phyloP scores from a whole-genome alignment of 805 yeast species.

The Candida silvicultrix region DNA sequence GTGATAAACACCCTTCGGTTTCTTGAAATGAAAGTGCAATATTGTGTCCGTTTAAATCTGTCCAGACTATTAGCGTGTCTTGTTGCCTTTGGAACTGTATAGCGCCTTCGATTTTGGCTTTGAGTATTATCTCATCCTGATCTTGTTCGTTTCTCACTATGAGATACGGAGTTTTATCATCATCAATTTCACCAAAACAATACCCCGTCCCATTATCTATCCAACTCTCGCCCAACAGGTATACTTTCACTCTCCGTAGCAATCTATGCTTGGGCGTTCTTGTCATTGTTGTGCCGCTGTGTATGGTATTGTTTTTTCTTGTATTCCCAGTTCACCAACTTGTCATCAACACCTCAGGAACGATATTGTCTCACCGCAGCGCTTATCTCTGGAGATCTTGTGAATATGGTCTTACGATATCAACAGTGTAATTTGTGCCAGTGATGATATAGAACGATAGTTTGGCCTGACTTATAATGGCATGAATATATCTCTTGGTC shows the following conservation, averaged over 20 bases:
- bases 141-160: conserved; percentile 69
- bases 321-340: too few relatives aligned
- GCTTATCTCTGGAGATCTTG: too few relatives aligned
- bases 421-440: too few relatives aligned
- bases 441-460: too few relatives aligned
- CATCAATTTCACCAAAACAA: conserved; percentile 61
- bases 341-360: too few relatives aligned
- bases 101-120: conserved; percentile 62
- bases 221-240: conserved; percentile 80
- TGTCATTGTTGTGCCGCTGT: background rate
- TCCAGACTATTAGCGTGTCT: conserved; percentile 93
- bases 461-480: too few relatives aligned
- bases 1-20: conserved; percentile 75
- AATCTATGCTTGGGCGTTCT: conserved; percentile 2
- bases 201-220: conserved; percentile 89
- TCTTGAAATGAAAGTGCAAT: conserved; percentile 91
- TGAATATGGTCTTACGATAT: too few relatives aligned
- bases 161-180: conserved; percentile 43
- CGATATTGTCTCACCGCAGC: too few relatives aligned
- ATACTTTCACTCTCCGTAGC: conserved; percentile 77
- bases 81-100: conserved; percentile 90
- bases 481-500: too few relatives aligned
- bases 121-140: conserved; percentile 50
- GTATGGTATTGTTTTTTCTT: background rate
- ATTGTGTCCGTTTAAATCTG: conserved; percentile 64